phyloP scores from a whole-genome alignment of 805 yeast species.

The Saturnispora besseyi region DNA sequence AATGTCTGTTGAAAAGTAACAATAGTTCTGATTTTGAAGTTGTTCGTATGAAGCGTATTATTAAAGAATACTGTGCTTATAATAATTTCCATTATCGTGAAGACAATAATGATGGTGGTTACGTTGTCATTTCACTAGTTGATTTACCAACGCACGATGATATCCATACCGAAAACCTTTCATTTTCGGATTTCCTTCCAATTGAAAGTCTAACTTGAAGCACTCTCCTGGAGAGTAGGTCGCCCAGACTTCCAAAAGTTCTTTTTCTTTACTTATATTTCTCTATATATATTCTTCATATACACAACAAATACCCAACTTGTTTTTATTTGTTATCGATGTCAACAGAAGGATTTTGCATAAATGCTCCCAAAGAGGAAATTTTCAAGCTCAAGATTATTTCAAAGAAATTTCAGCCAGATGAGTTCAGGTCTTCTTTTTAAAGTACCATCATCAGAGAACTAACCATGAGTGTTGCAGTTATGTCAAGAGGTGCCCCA shows the following conservation, averaged over 20 bases:
- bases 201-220: constrained; percentile 2
- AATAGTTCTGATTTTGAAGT: not conserved
- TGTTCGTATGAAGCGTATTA: constrained; percentile 4
- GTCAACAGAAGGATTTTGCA: not conserved
- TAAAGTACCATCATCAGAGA: not conserved
- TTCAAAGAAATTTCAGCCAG: too few relatives aligned
- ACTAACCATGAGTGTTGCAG: constrained; percentile 18
- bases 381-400: not conserved
- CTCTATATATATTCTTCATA: not conserved
- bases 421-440: not conserved
- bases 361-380: not conserved
- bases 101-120: not conserved
- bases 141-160: not conserved
- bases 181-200: not conserved
- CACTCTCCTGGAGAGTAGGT: too few relatives aligned
- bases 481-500: constrained; percentile 21
- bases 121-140: not conserved
- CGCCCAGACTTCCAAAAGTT: too few relatives aligned
- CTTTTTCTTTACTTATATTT: not conserved
- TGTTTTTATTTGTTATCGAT: too few relatives aligned
- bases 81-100: not conserved
- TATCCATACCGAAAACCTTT: not conserved
- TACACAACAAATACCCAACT: too few relatives aligned
- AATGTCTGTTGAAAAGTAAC: constrained; percentile 3
- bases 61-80: not conserved